Conservation (phyloP, 108 stramenopile species). For the Cyclotella baltica region DNA sequence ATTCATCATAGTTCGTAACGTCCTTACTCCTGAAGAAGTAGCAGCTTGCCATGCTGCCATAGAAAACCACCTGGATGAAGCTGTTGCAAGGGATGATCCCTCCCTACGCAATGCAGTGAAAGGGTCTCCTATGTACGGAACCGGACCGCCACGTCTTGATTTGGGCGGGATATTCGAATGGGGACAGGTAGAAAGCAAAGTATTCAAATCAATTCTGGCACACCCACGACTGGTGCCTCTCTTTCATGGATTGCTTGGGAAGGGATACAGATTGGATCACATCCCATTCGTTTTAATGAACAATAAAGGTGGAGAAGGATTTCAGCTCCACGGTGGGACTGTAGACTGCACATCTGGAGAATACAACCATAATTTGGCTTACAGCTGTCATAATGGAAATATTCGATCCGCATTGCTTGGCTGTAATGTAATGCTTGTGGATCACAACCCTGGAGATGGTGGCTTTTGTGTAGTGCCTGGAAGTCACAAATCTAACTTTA, state of each 20-base stretch:
- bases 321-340: slow-evolving; percentile 92
- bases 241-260: slow-evolving; percentile 87
- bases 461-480: slow-evolving; percentile 94
- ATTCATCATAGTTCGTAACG: slow-evolving; percentile 81
- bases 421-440: slow-evolving; percentile 83
- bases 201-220: slow-evolving; percentile 85
- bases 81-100: slow-evolving; percentile 70
- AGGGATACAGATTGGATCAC: slow-evolving; percentile 94
- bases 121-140: slow-evolving; percentile 74
- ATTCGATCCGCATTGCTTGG: slow-evolving; percentile 80
- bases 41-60: slow-evolving; percentile 78
- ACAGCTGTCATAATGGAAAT: slow-evolving; percentile 77
- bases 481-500: slow-evolving; percentile 91
- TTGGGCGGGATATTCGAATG: slow-evolving; percentile 89
- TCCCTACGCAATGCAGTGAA: slow-evolving; percentile 77
- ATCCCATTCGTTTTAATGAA: slow-evolving; percentile 86
- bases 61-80: slow-evolving; percentile 70
- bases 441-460: slow-evolving; percentile 87
- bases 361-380: slow-evolving; percentile 87
- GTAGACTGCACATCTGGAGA: slow-evolving; percentile 81
- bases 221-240: slow-evolving; percentile 87
- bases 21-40: slow-evolving; percentile 83
- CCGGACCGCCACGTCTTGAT: slow-evolving; percentile 86
- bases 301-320: slow-evolving; percentile 89
- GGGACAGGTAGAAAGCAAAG: slow-evolving; percentile 70